Evolutionary conservation across 345 rosid species (phyloP).

Genomic region (Turritis glabra): DNA sequence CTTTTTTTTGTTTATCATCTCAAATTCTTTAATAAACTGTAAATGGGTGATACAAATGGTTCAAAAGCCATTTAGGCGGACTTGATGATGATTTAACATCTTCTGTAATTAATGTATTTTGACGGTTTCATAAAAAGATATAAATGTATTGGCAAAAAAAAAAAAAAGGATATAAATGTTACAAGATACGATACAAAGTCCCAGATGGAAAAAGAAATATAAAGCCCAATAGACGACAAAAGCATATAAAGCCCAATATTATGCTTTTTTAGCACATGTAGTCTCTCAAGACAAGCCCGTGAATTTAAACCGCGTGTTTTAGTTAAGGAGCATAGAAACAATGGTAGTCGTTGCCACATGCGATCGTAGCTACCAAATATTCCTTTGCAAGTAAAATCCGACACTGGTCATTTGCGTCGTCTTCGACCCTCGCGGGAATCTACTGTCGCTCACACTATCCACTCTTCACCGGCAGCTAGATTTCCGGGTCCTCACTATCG

Average conservation of each 20-base stretch:
- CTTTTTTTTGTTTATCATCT: too few species aligned
- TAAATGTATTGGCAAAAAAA: too few species aligned
- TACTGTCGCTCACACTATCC: slow-evolving; percentile 36
- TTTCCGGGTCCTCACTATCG: slow-evolving; percentile 23
- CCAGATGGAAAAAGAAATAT: background rate
- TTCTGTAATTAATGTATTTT: background rate
- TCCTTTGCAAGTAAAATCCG: slow-evolving; percentile 26
- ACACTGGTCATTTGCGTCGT: slow-evolving; percentile 28
- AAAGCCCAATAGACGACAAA: background rate
- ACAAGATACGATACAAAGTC: background rate
- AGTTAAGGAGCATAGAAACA: background rate
- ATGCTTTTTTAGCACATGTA: too few species aligned
- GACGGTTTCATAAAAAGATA: background rate
- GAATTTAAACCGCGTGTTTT: background rate
- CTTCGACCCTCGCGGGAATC: slow-evolving; percentile 40
- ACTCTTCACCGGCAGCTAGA: slow-evolving; percentile 25
- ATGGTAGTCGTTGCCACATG: slow-evolving; percentile 13
- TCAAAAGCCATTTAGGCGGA: too few species aligned
- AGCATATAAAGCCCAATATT: too few species aligned
- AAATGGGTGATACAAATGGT: too few species aligned
- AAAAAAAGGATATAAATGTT: background rate
- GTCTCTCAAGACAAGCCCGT: slow-evolving; percentile 6
- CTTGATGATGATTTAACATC: slow-evolving; percentile 10
- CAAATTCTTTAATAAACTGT: too few species aligned
- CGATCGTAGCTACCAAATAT: slow-evolving; percentile 10